Percentiles rank a stretch among this genome's conserved stretches.
Conservation (phyloP, 2,329 filamentous ascomycete species). For the Calonectria montana region DNA sequence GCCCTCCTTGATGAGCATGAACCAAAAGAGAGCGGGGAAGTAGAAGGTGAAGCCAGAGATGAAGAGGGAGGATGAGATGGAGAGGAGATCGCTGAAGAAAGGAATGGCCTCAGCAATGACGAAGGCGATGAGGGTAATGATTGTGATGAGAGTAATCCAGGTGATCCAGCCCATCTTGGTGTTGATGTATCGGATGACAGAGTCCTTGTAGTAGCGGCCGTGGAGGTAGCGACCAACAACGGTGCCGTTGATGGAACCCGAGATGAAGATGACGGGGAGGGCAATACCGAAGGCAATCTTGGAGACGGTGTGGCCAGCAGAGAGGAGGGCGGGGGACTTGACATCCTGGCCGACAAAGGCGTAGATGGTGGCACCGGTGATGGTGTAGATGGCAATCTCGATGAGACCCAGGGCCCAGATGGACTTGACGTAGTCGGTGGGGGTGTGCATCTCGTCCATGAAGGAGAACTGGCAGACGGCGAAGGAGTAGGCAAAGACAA, state of each 20-base stretch:
- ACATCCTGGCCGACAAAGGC: constrained; percentile 70
- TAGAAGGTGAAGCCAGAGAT: constrained; percentile 54
- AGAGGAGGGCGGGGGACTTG: constrained; percentile 71
- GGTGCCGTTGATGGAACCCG: constrained; percentile 69
- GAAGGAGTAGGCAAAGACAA: constrained; percentile 25
- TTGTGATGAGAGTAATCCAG: constrained; percentile 68
- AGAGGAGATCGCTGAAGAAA: constrained; percentile 32
- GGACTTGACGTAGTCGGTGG: constrained; percentile 58
- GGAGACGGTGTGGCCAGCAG: constrained; percentile 63
- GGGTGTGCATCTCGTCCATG: constrained; percentile 27
- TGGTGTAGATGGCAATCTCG: constrained; percentile 70
- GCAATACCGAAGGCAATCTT: constrained; percentile 75
- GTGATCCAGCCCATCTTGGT: constrained; percentile 53
- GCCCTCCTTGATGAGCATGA: constrained; percentile 47
- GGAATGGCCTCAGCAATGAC: constrained; percentile 78
- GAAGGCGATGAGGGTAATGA: constrained; percentile 72
- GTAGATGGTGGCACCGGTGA: constrained; percentile 74
- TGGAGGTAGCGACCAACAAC: constrained; percentile 53
- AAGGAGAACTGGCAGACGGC: constrained; percentile 21
- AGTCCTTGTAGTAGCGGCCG: constrained; percentile 49
- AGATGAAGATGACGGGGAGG: constrained; percentile 54
- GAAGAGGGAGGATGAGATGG: constrained; percentile 59
- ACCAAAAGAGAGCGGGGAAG: constrained; percentile 52
- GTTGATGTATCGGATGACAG: constrained; percentile 52
- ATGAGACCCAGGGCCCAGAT: constrained; percentile 67